phyloP scores from a whole-genome alignment of 306 rosid genomes.

The Astragalus glycyphyllos region DNA sequence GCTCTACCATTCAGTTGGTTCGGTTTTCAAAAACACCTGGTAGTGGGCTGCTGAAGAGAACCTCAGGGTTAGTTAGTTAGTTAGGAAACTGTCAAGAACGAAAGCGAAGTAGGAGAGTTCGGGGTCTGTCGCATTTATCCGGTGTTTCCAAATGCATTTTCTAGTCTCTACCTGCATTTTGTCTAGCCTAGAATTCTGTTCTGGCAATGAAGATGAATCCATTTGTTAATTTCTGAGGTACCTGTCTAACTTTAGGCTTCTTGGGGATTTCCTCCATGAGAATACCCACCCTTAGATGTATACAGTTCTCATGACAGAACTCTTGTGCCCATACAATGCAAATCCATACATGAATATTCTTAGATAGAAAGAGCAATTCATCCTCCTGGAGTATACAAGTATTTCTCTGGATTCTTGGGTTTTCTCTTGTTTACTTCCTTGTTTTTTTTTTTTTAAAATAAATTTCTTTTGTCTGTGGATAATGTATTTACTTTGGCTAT shows the following conservation, averaged over 20 bases:
- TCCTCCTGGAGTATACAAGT: background rate
- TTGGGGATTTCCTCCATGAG: background rate
- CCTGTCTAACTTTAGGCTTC: background rate
- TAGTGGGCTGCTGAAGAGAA: no score
- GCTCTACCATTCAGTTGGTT: no score
- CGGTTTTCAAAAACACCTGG: no score
- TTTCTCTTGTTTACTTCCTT: conserved; percentile 14
- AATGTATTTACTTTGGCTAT: background rate
- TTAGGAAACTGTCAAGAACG: no score
- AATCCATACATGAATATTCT: conserved; percentile 21
- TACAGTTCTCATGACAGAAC: background rate
- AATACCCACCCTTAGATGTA: background rate
- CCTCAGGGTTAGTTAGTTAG: no score
- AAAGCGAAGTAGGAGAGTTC: no score
- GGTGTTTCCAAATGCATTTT: background rate
- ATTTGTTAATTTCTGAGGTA: background rate
- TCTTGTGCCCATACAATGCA: background rate
- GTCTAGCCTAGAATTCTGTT: background rate
- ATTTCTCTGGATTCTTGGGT: conserved; percentile 4
- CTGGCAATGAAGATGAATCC: background rate
- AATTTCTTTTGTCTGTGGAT: background rate
- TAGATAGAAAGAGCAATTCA: background rate
- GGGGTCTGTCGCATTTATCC: no score
- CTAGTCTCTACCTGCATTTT: no score
- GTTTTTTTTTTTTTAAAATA: background rate